Percentiles rank a stretch among this genome's conserved stretches.
phyloP scores from a whole-genome alignment of 805 yeast genomes.

The Candida boidinii region DNA sequence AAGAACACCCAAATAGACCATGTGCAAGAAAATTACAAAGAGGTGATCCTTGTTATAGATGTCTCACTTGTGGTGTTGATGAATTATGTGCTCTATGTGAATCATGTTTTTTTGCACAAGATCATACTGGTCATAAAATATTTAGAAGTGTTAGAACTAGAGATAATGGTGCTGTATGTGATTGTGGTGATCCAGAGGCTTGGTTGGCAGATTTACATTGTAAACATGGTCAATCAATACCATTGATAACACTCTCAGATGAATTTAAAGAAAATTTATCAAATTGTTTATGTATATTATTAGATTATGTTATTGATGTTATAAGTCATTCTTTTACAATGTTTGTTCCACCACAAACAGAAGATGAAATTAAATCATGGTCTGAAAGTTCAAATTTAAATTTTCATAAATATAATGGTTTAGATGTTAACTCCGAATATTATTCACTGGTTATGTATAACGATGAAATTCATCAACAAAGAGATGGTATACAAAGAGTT shows the following conservation, averaged over 20 bases:
- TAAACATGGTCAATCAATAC: conserved; percentile 27
- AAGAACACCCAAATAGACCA: conserved; percentile 44
- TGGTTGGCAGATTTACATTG: conserved; percentile 55
- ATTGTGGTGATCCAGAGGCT: conserved; percentile 85
- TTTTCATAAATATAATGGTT: conserved; percentile 34
- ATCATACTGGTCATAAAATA: conserved; percentile 68
- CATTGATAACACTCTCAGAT: conserved; percentile 25
- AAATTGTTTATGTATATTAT: conserved; percentile 35
- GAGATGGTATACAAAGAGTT: conserved; percentile 65
- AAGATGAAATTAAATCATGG: conserved; percentile 15
- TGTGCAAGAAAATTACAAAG: conserved; percentile 65
- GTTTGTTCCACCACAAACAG: conserved; percentile 15
- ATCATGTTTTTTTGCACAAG: conserved; percentile 59
- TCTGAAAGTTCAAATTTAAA: conserved; percentile 15
- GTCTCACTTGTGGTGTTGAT: conserved; percentile 68
- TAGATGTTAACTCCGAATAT: conserved; percentile 34
- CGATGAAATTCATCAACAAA: conserved; percentile 68
- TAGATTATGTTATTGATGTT: conserved; percentile 59
- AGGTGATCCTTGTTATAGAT: conserved; percentile 78
- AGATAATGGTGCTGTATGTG: conserved; percentile 73
- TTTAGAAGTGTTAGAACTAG: conserved; percentile 54
- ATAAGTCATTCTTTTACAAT: conserved; percentile 40
- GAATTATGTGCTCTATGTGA: conserved; percentile 82
- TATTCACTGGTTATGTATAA: conserved; percentile 62
- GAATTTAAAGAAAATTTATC: conserved; percentile 26